Base-by-base conservation (phyloP, 768 basidiomycete genomes). In the Boletus barrowsii region DNA sequence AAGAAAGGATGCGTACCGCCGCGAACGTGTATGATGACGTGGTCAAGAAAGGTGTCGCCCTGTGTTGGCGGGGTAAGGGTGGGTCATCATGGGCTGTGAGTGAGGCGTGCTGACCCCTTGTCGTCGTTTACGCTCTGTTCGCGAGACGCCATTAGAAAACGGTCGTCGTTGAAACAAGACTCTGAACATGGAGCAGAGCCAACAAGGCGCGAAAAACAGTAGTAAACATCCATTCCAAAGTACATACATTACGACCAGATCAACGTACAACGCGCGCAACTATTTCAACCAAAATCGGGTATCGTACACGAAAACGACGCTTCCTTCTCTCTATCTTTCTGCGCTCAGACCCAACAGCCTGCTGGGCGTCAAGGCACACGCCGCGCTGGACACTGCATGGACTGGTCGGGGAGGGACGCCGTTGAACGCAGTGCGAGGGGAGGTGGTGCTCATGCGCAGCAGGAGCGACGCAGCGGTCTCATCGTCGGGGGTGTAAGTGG, bases 11-110 rank as follows among this genome's bases (percentile, higher is more conserved):
- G 58, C 78, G 57, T 62, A 88, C 92, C 92, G 62, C 78, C 90
- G 54, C 87, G 80, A 20, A 93, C 76, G 44, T 83, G 86, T n/a
- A 94, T 77, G 42, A 93, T 75, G 49, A 90, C 75, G 68, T 91
- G 82, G 73, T 96, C 93, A 4, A 94, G 76, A 62, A 94, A 97
- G 0, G 80, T 75, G 63, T 87, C 83, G 5, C 87, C 88, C 87
- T 93, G 54, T 39, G 24, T 0, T 18, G 0, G 55, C 29, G 54
- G 42, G 60, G 60, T 56, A 41, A 57, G 57, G 30, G 9, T 26
- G 40, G 42, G 18, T n/a, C 36, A 17, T 22, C 8, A 24, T 24
- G 10, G 24, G 18, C 2, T 36, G n/a, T 15, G 5, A 42, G 37
- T 3, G 33, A 43, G 15, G 1, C 13, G 59, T 0, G 11, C 86